These are phyloP conservation scores for Cyberlindnera japonica DNA, from an alignment of 805 yeast genomes.

Conservation along the genomic window DNA sequence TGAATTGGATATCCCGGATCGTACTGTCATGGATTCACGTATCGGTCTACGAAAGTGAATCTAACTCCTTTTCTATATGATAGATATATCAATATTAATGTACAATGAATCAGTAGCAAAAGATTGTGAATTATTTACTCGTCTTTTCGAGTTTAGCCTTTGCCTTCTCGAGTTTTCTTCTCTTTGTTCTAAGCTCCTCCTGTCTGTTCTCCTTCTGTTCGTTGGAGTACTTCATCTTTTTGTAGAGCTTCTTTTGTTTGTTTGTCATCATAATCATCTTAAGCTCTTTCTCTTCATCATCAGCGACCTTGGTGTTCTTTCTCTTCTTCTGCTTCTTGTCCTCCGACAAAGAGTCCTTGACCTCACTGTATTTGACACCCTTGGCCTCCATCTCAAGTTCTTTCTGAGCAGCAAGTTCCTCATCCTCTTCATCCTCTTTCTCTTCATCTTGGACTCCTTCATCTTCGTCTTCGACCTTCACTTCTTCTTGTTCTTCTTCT, in stretches of 20 bases:
- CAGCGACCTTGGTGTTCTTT: conserved; percentile 39
- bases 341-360: conserved; percentile 27
- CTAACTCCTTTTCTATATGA: no score
- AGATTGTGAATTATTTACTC: neutral
- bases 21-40: conserved; percentile 78
- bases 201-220: conserved; percentile 76
- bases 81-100: neutral
- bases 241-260: conserved; percentile 90
- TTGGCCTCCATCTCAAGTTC: conserved; percentile 89
- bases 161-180: conserved; percentile 60
- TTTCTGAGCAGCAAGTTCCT: conserved; percentile 51
- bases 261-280: conserved; percentile 97
- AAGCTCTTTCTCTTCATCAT: conserved; percentile 80
- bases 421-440: conserved; percentile 42
- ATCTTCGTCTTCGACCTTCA: conserved; percentile 50
- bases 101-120: neutral
- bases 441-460: conserved; percentile 42
- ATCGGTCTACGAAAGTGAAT: conserved; percentile 10
- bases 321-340: conserved; percentile 31
- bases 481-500: conserved; percentile 51
- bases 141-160: conserved; percentile 22
- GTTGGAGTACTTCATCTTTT: conserved; percentile 90
- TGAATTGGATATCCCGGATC: conserved; percentile 68
- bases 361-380: conserved; percentile 75
- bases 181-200: conserved; percentile 64